Evolutionary conservation across 2,329 filamentous ascomycete species (phyloP), one percentile per base, ranked within the genome.

Genomic region (Diplodia intermedia): DNA sequence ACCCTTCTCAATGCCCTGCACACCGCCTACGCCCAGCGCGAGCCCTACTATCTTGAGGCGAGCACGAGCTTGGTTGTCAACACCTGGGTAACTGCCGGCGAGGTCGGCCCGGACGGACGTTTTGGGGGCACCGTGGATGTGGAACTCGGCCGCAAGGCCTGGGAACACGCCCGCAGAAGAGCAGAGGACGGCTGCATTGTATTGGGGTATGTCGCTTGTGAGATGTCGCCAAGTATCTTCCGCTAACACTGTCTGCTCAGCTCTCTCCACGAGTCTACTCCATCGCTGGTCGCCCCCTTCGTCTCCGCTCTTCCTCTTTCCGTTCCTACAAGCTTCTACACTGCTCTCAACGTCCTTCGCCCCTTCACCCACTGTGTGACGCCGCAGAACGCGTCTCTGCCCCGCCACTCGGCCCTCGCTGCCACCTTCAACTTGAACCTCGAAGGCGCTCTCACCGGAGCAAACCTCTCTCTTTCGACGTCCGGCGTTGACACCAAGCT

Each of bases 121-220:
- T 83, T 85, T 56, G 92, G 91, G 63, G 92, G 91, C 66, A 93
- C 91, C 8, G 88, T 98, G 52, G 95, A 99, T 80, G 81, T 87
- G 52, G 87, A 91, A 26, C 81, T 99, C 62, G 91, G 92, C 18
- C 85, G 88, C 65, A 88, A 92, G 77, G 93, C 94, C 2, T 99
- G 95, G 94, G 95, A 99, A 81, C 95, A 99, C 83, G 94, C 95
- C 68, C 88, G 94, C 72, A 89, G 95, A 70, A 88, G 95, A 82
- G 95, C 95, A 52, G 95, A 99, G 79, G 95, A 99, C 82, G 94
- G 93, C 18, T 97, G 94, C 77, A 91, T 99, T 71, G 85, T 98
- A 66, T 81, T 99, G 72, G 91, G 91, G 93, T 97, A 85, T 73
- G 89, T 80, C 65, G 26, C 18, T 26, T 26, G 49, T 26, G 50